Evolutionary conservation across 441 rosid genomes (phyloP).

Genomic region (Daphne laureola): DNA sequence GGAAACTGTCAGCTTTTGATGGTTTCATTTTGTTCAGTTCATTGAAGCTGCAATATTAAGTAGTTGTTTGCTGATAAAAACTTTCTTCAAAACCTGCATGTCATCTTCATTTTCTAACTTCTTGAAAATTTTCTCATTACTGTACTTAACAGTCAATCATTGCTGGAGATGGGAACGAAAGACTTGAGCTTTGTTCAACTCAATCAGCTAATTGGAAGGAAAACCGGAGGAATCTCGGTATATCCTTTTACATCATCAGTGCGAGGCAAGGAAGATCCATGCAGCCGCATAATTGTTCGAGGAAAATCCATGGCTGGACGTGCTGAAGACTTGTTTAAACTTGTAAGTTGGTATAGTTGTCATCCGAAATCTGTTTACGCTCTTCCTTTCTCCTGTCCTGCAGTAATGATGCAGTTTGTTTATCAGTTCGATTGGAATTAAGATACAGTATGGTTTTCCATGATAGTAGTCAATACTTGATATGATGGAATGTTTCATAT

Average conservation of each 20-base stretch:
- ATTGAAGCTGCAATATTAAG: too few species aligned
- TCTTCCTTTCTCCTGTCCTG: not conserved
- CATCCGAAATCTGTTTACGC: too few species aligned
- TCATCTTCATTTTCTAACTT: too few species aligned
- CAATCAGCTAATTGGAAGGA: constrained; percentile 96
- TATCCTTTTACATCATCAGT: constrained; percentile 85
- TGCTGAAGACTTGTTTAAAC: constrained; percentile 77
- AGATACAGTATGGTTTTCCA: too few species aligned
- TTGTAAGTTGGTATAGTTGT: constrained; percentile 34
- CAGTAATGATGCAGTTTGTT: not conserved
- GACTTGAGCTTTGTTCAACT: constrained; percentile 92
- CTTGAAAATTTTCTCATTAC: too few species aligned
- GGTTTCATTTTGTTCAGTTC: too few species aligned
- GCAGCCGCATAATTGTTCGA: constrained; percentile 75
- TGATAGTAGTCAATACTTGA: too few species aligned
- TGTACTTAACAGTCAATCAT: constrained; percentile 61
- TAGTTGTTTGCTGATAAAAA: not conserved
- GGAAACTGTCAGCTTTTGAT: too few species aligned
- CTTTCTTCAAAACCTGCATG: constrained; percentile 2
- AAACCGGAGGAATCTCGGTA: constrained; percentile 95
- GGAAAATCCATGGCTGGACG: constrained; percentile 96
- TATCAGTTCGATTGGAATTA: too few species aligned
- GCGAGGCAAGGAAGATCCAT: constrained; percentile 65
- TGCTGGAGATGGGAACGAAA: constrained; percentile 96
- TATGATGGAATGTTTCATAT: too few species aligned